phyloP scores from a whole-genome alignment of 345 rosid species.

The Mangifera indica region DNA sequence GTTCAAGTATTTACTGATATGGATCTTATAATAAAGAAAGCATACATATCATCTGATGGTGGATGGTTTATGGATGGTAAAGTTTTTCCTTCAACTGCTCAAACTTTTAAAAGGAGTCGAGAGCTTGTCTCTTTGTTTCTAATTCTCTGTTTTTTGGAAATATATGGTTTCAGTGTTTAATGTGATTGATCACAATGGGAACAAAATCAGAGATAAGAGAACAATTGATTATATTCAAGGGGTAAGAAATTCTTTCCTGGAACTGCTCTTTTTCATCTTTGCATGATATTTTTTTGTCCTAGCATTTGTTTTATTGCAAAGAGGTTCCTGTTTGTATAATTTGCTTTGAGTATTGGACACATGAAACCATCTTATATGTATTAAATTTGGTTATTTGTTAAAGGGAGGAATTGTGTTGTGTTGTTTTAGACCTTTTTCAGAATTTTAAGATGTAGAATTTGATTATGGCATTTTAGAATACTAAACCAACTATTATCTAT shows the following conservation, averaged over 20 bases:
- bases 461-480: background rate
- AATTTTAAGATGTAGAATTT: background rate
- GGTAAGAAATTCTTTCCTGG: slow-evolving; percentile 35
- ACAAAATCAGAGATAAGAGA: slow-evolving; percentile 64
- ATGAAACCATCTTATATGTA: background rate
- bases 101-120: slow-evolving; percentile 2
- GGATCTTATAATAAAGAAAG: slow-evolving; percentile 82
- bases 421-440: background rate
- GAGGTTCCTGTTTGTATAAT: background rate
- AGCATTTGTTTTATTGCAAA: background rate
- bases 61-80: slow-evolving; percentile 97
- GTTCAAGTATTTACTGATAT: slow-evolving; percentile 83
- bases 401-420: no score
- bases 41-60: slow-evolving; percentile 85
- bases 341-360: background rate
- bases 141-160: background rate
- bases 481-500: background rate
- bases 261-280: background rate
- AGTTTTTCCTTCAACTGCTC: slow-evolving; percentile 8
- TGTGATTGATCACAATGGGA: slow-evolving; percentile 63
- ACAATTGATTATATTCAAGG: slow-evolving; percentile 53
- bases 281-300: background rate
- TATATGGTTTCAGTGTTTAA: slow-evolving; percentile 64
- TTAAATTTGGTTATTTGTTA: background rate
- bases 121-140: slow-evolving; percentile 10